Evolutionary conservation across 257 asterid genomes (phyloP), one percentile per base, ranked within the genome.

Genomic region (Petunia secreta): DNA sequence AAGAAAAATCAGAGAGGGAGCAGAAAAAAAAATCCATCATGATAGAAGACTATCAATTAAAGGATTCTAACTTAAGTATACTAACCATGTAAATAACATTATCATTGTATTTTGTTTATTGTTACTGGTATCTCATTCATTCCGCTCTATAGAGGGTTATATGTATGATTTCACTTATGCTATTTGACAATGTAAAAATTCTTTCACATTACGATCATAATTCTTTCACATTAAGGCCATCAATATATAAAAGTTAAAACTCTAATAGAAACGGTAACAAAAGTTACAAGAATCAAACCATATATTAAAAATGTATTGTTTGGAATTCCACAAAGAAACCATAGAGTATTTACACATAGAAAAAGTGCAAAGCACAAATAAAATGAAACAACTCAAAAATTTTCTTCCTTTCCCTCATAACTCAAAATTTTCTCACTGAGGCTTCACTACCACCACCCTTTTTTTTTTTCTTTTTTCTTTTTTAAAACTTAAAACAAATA

Each of bases 311-410:
- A 43, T 48, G 77, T 71, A 71, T 71, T 25, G 44, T 71, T 71
- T 71, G 54, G 54, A 43, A 43, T 52, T 43, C 39, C 69, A 57
- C 50, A 69, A 71, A 71, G 77, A 48, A 79, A 75, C 16, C 71
- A 60, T 46, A 50, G 50, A 48, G 59, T 79, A 60, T 79, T 36
- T 64, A 79, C 81, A 79, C 60, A 64, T 37, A 37, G 37, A 25
- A 50, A 14, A 62, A 63, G 63, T 79, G 50, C 46, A 68, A 48
- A 79, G 50, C 81, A 79, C 37, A 50, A 39, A n/a, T 63, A 46
- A 43, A 40, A 63, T 64, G 46, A 60, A 48, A 75, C 44, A 41
- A 50, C 36, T 79, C 76, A 79, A 58, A 77, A 13, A 6, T 69
- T 58, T 55, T 50, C 80, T 59, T 40, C 50, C 80, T 58, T 41